Evolutionary conservation across 164 flowering plant genomes (phyloP), one percentile per base, ranked within the genome.

Genomic region (Macadamia integrifolia): DNA sequence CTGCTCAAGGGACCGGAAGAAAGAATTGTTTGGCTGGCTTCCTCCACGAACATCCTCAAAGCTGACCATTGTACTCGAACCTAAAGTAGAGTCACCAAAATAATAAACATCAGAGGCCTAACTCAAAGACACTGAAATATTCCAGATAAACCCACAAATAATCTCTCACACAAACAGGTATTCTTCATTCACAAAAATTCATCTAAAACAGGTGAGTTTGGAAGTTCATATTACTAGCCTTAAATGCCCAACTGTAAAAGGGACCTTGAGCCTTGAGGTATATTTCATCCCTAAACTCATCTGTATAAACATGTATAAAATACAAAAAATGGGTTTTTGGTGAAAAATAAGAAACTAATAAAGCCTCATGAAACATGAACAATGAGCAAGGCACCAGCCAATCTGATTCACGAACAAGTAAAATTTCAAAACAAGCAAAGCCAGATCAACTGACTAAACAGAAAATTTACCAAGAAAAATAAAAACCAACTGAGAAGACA

Each of bases 51-150:
- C 76, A 65, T 83, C 83, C 66, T 80, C 81, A 66, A 86, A 88
- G 70, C 76, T 82, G 61, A 88, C 79, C 84, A 91, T 86, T 60
- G 88, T 68, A 69, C 87, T 79, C 31, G 90, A 71, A 75, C 89
- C 93, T 90, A 72, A 69, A 69, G n/a, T 17, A 71, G 10, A 50
- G 13, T 48, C 60, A 69, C 61, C 69, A 31, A 58, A 5, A 69
- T 28, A 49, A 72, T 15, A 42, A 55, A 61, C 9, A 43, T 53
- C 29, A 57, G 70, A 65, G 6, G 28, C 13, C 17, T 28, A 9
- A 61, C 17, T 10, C 58, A 23, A 12, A 35, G 15, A 43, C 23
- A 23, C 23, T 23, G 23, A 23, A 23, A 23, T 23, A 23, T 23
- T 23, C 23, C 23, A 23, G 23, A 23, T 23, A 23, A 23, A 23